These are phyloP conservation scores for Corynascus novoguineensis DNA, from an alignment of 495 filamentous ascomycete genomes.

Conservation along the genomic window DNA sequence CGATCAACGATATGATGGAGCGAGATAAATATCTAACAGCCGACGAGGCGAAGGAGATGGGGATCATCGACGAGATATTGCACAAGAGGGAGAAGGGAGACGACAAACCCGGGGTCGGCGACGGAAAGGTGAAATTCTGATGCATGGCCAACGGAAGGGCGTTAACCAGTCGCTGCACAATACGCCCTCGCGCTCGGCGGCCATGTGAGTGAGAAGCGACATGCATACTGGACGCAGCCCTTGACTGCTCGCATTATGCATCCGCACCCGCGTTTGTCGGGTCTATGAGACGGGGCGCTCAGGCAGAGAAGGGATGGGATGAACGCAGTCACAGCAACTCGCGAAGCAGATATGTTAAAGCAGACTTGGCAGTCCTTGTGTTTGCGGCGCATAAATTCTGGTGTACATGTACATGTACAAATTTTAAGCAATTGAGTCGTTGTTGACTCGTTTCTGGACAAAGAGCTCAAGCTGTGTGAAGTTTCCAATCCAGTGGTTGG, in stretches of 20 bases:
- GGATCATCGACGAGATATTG: constrained; percentile 87
- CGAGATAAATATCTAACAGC: constrained; percentile 91
- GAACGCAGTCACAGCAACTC: too few species aligned
- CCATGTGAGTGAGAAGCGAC: not conserved
- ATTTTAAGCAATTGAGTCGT: too few species aligned
- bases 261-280: not conserved
- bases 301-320: not conserved
- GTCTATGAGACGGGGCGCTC: not conserved
- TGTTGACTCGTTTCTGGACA: not conserved
- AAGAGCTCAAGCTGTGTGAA: not conserved
- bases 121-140: constrained; percentile 24
- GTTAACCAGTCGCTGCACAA: not conserved
- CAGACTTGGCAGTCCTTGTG: too few species aligned
- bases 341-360: too few species aligned
- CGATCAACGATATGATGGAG: constrained; percentile 93
- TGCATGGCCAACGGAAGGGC: not conserved
- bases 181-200: not conserved
- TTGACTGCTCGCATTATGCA: not conserved
- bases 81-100: constrained; percentile 40
- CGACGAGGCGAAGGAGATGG: constrained; percentile 78
- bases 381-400: too few species aligned
- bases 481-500: not conserved
- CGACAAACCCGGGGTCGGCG: constrained; percentile 19
- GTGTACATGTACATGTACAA: too few species aligned
- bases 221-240: not conserved